Base-by-base conservation (phyloP, 345 rosid genomes). In the Syzygium jambos region DNA sequence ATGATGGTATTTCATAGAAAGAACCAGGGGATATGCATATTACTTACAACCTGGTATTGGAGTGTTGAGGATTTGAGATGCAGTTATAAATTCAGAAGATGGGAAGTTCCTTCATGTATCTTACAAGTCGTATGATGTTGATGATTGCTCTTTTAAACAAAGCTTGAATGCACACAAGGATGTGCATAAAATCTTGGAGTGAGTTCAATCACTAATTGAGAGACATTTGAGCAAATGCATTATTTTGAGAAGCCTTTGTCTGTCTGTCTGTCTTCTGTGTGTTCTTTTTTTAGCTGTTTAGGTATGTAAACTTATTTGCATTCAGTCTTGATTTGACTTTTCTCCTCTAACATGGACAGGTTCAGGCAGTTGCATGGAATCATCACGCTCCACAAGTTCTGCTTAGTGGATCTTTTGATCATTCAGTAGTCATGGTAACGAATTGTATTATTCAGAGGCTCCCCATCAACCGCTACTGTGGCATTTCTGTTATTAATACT, bases 351-450 rank as follows among this genome's bases (percentile, higher is more conserved):
- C 82, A 15, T 65, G 82, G 86, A 63, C 91, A 98, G 99, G 99
- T 98, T 89, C 99, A 96, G 94, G 95, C 98, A 4, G 97, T 96
- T 91, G 98, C 99, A 15, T 98, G 99, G 99, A 96, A 96, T 90
- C 95, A 93, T 92, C 93, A 92, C 38, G 91, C 88, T 30, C 95
- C 98, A 54, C 94, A 95, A 91, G 94, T 98, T 90, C 95, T 96
- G 92, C 97, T 98, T n/a, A 98, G 99, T 92, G 99, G 99, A 52
- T 98, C 99, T n/a, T 96, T 96, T 92, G 99, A 98, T 93, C 94
- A 87, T 56, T 91, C 98, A 52, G 95, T 98, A 73, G 95, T 98
- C 59, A 90, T 98, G 99, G 99, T 98, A 95, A 93, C 78, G 16
- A 65, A 84, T 27, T 41, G 77, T 15, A 57, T 43, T 85, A 52